Conservation (phyloP, 352 stramenopile species). For the Globisporangium emineosum region DNA sequence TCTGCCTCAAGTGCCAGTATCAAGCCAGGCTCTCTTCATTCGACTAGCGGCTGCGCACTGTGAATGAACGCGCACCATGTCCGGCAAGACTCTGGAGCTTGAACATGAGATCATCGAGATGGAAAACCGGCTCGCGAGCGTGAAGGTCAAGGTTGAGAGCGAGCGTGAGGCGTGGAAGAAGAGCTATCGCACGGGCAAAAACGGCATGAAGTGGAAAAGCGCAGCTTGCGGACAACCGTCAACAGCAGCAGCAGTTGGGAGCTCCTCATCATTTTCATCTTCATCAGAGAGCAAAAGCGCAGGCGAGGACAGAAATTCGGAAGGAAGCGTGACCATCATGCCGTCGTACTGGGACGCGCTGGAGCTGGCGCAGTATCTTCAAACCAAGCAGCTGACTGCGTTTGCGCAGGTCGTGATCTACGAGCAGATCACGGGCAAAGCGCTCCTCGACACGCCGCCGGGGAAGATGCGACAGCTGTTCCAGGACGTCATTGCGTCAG, state of each 20-base stretch:
- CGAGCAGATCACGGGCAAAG: slow-evolving; percentile 62
- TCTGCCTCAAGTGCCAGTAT: neutral
- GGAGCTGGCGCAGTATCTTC: slow-evolving; percentile 57
- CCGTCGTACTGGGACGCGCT: slow-evolving; percentile 55
- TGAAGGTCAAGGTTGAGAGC: slow-evolving; percentile 49
- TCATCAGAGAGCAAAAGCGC: slow-evolving; percentile 8
- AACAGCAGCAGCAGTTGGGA: neutral
- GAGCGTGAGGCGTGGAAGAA: slow-evolving; percentile 53
- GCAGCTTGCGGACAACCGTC: slow-evolving; percentile 20
- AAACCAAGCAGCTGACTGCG: slow-evolving; percentile 37
- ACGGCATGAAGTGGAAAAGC: slow-evolving; percentile 61
- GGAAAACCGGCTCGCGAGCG: slow-evolving; percentile 51
- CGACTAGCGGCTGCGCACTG: neutral
- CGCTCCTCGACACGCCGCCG: slow-evolving; percentile 43
- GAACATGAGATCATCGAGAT: slow-evolving; percentile 60
- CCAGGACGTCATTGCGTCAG: slow-evolving; percentile 19
- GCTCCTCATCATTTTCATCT: too few relatives aligned
- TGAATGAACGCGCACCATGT: slow-evolving; percentile 27
- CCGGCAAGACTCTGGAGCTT: slow-evolving; percentile 35
- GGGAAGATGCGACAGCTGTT: slow-evolving; percentile 46
- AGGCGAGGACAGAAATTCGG: neutral
- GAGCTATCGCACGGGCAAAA: slow-evolving; percentile 44
- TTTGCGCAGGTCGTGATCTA: slow-evolving; percentile 52
- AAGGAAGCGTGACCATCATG: slow-evolving; percentile 25
- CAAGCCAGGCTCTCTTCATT: too few relatives aligned